Evolutionary conservation across 139 green algal genomes (phyloP), one percentile per base, ranked within the genome.

Genomic region (Pycnococcus provasolii): DNA sequence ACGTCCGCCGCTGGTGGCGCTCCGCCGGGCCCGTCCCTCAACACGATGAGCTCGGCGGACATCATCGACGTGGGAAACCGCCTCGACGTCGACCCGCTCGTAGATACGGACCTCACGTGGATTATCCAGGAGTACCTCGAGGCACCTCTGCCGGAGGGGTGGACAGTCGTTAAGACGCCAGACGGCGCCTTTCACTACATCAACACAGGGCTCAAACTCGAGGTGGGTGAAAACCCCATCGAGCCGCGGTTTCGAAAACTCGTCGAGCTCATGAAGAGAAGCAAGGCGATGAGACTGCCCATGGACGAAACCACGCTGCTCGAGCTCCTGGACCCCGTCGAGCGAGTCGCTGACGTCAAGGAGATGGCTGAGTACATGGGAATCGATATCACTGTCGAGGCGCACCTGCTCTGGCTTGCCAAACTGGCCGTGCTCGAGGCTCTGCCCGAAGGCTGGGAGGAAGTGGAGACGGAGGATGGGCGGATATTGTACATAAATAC

Each of bases 41-140:
- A 26, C 26, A 26, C 26, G 26, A 26, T 26, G 26, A 26, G 26
- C 26, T 26, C 26, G 26, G 26, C 26, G 57, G 57, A 70, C 15
- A 66, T 70, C 43, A 61, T 43, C 15, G 40, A 61, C 6, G 63
- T 70, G 48, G 46, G 43, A 41, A 61, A n/a, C n/a, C n/a, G 42
- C 37, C 63, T 70, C 43, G 63, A 43, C n/a, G 8, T 70, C 42
- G 63, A 70, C n/a, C 63, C 63, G 40, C 39, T 70, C 7, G 11
- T 45, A 6, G 63, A 70, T 45, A 37, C 63, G 7, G 63, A 70
- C 11, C 44, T 70, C 8, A 47, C 46, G 42, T 70, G 63, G 63
- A 70, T 70, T 45, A 45, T 70, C n/a, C n/a, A 70, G 48, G 63
- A 70, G 44, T 70, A 70, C 63, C 63, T 70, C 45, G 37, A 61